These are phyloP conservation scores for Penicillium ochrochloron DNA, from an alignment of 495 filamentous ascomycete species.

Conservation along the genomic window DNA sequence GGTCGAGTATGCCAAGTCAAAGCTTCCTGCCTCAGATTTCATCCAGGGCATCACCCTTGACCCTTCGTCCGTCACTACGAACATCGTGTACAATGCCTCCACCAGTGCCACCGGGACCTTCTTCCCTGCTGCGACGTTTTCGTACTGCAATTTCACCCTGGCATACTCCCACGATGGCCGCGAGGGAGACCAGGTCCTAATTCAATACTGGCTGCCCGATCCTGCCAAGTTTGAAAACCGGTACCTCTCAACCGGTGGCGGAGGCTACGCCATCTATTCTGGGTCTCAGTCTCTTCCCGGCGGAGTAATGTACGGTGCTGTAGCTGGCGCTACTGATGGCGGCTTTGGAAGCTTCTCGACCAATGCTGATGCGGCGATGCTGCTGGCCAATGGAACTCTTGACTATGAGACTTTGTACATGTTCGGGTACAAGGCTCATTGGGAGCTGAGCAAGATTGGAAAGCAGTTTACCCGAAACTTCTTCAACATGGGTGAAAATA, in stretches of 20 bases:
- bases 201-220: conserved; percentile 46
- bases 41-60: conserved; percentile 42
- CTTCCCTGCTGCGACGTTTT: conserved; percentile 22
- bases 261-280: conserved; percentile 51
- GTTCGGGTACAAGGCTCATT: conserved; percentile 49
- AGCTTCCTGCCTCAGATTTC: conserved; percentile 32
- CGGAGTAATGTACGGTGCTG: conserved; percentile 51
- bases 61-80: conserved; percentile 13
- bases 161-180: conserved; percentile 47
- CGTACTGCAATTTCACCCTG: conserved; percentile 53
- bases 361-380: conserved; percentile 37
- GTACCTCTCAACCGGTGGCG: conserved; percentile 51
- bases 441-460: conserved; percentile 40
- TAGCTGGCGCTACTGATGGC: conserved; percentile 50
- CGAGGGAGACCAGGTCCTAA: conserved; percentile 36
- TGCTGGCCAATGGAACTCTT: conserved; percentile 47
- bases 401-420: conserved; percentile 50
- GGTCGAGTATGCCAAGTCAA: conserved; percentile 28
- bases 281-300: conserved; percentile 38
- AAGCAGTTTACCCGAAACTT: conserved; percentile 43
- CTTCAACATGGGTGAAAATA: conserved; percentile 29
- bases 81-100: conserved; percentile 16
- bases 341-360: conserved; percentile 52
- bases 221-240: conserved; percentile 47
- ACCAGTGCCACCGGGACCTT: conserved; percentile 25